Percentiles rank a stretch among this genome's conserved stretches.
phyloP scores from a whole-genome alignment of 495 filamentous ascomycete genomes.

The Neurospora intermedia region DNA sequence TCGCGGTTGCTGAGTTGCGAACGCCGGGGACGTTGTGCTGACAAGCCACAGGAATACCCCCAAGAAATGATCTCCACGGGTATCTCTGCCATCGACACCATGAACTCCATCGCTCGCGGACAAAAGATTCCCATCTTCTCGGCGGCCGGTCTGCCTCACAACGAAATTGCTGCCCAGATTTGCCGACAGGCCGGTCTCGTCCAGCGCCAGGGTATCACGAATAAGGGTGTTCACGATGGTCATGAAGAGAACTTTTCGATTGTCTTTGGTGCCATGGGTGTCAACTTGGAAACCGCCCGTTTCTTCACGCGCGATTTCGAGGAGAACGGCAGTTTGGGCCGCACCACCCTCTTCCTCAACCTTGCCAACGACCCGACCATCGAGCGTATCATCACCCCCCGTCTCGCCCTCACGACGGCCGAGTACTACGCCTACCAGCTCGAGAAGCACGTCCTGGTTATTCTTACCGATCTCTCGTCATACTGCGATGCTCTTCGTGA shows the following conservation, averaged over 20 bases:
- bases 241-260: conserved; percentile 99
- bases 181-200: conserved; percentile 93
- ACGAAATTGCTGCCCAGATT: conserved; percentile 97
- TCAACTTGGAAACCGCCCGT: conserved; percentile 96
- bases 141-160: conserved; percentile 93
- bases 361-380: conserved; percentile 98
- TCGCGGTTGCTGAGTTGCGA: background rate
- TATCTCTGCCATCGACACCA: conserved; percentile 98
- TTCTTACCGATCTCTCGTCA: conserved; percentile 93
- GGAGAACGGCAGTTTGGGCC: conserved; percentile 97
- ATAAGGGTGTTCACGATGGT: conserved; percentile 90
- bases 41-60: conserved; percentile 66
- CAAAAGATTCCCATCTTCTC: conserved; percentile 99
- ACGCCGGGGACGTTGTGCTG: conserved; percentile 2
- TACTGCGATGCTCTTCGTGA: conserved; percentile 99
- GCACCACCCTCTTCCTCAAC: conserved; percentile 94
- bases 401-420: conserved; percentile 94
- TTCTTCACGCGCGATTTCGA: conserved; percentile 99
- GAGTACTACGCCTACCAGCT: conserved; percentile 99
- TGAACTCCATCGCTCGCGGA: conserved; percentile 99
- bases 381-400: conserved; percentile 99
- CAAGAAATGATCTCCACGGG: conserved; percentile 99
- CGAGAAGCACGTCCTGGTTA: conserved; percentile 98
- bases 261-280: conserved; percentile 99
- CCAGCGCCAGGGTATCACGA: conserved; percentile 59